Evolutionary conservation across 139 green algal species (phyloP).

Genomic region (Penium margaritaceum): DNA sequence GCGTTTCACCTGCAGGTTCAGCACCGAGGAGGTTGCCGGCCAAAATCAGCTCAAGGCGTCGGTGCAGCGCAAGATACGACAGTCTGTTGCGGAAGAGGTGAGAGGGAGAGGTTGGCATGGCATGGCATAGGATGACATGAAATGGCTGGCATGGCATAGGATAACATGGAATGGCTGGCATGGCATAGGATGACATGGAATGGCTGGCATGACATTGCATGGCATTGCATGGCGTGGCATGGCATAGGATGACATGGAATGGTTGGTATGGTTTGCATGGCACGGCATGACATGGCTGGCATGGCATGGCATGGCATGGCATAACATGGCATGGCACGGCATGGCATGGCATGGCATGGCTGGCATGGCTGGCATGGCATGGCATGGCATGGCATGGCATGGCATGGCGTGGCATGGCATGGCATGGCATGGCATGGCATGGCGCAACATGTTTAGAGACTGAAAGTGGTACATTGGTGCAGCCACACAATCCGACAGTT

Average conservation of each 20-base stretch:
- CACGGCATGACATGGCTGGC: slow-evolving; percentile 60
- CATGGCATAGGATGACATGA: slow-evolving; percentile 73
- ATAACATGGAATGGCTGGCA: too few relatives aligned
- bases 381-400: slow-evolving; percentile 17
- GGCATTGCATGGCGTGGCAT: slow-evolving; percentile 9
- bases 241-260: not conserved
- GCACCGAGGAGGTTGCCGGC: slow-evolving; percentile 40
- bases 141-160: slow-evolving; percentile 3
- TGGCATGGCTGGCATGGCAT: slow-evolving; percentile 4
- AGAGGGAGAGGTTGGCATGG: not conserved
- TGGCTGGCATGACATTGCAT: slow-evolving; percentile 9
- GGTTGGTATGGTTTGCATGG: not conserved
- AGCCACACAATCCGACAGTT: too few relatives aligned
- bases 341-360: slow-evolving; percentile 10
- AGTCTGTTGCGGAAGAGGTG: slow-evolving; percentile 76
- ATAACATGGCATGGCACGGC: slow-evolving; percentile 63
- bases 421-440: slow-evolving; percentile 10
- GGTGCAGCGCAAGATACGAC: slow-evolving; percentile 72
- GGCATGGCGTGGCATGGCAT: slow-evolving; percentile 15
- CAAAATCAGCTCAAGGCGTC: slow-evolving; percentile 70
- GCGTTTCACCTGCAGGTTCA: slow-evolving; percentile 37
- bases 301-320: too few relatives aligned
- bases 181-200: slow-evolving; percentile 13
- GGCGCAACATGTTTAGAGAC: too few relatives aligned
- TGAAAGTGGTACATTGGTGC: too few relatives aligned